Evolutionary conservation across 73 alveolate species (phyloP).

Genomic region (Effrenium voratum): DNA sequence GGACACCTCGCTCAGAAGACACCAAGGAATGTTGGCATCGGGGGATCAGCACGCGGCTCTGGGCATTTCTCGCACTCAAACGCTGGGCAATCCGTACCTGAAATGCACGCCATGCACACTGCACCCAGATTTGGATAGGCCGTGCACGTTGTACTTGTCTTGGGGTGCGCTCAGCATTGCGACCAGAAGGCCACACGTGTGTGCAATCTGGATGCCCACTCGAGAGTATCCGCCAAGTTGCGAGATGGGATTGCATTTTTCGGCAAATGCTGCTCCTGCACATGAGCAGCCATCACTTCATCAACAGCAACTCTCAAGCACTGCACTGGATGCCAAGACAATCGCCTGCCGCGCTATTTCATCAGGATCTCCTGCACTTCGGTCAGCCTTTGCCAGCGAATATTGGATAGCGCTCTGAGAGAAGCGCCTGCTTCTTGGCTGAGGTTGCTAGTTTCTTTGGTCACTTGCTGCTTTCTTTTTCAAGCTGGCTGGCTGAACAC

Average conservation of each 20-base stretch:
- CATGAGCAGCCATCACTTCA: background rate
- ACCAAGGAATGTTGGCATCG: background rate
- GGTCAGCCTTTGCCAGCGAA: constrained; percentile 23
- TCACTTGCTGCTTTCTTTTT: too few species aligned
- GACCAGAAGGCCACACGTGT: too few species aligned
- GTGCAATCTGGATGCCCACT: too few species aligned
- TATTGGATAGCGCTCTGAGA: too few species aligned
- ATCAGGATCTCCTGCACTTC: constrained; percentile 43
- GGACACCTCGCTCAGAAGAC: constrained; percentile 43
- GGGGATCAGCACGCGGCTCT: background rate
- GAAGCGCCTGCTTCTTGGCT: too few species aligned
- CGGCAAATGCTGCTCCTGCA: constrained; percentile 77
- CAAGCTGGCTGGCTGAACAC: too few species aligned
- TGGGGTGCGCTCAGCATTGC: too few species aligned
- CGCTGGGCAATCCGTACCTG: constrained; percentile 82
- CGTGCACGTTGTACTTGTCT: too few species aligned
- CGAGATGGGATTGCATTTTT: constrained; percentile 62
- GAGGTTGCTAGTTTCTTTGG: too few species aligned
- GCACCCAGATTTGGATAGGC: too few species aligned
- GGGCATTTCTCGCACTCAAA: constrained; percentile 53
- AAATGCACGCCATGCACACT: too few species aligned
- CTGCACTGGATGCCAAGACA: background rate
- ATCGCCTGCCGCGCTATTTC: constrained; percentile 62
- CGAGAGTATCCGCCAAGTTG: background rate
- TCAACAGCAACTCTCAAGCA: background rate